phyloP scores from a whole-genome alignment of 805 yeast species.

The Cyberlindnera mississippiensis region DNA sequence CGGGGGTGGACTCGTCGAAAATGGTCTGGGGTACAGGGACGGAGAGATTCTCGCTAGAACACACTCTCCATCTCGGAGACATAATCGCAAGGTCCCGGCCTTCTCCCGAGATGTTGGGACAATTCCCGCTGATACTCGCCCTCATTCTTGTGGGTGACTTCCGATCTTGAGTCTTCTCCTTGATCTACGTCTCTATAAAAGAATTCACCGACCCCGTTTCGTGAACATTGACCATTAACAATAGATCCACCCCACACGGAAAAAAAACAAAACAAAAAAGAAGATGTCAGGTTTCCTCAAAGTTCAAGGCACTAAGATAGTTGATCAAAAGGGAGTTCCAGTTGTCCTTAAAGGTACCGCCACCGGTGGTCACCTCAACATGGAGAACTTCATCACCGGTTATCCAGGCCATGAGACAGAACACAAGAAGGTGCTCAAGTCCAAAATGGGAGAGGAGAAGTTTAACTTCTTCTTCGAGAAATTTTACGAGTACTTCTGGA shows the following conservation, averaged over 20 bases:
- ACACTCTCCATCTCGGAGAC: no score
- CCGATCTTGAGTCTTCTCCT: no score
- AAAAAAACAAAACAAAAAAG: neutral
- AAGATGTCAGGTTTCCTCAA: constrained; percentile 31
- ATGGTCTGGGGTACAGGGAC: no score
- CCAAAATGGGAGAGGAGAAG: constrained; percentile 43
- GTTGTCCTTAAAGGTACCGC: constrained; percentile 47
- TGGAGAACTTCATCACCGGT: constrained; percentile 56
- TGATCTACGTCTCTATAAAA: neutral
- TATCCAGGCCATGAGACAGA: constrained; percentile 52
- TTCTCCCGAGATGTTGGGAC: no score
- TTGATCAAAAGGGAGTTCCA: constrained; percentile 35
- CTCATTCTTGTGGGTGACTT: no score
- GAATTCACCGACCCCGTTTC: neutral
- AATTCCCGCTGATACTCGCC: no score
- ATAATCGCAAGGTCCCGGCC: no score
- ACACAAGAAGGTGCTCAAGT: constrained; percentile 38
- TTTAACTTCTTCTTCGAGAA: constrained; percentile 46
- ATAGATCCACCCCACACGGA: neutral
- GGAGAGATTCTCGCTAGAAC: no score
- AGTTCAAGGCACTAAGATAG: constrained; percentile 46
- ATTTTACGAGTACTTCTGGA: constrained; percentile 52
- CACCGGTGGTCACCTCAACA: constrained; percentile 47
- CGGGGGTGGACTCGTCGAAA: no score
- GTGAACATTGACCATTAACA: neutral